Conservation (phyloP, 2,329 filamentous ascomycete species). For the Claviceps digitariae region DNA sequence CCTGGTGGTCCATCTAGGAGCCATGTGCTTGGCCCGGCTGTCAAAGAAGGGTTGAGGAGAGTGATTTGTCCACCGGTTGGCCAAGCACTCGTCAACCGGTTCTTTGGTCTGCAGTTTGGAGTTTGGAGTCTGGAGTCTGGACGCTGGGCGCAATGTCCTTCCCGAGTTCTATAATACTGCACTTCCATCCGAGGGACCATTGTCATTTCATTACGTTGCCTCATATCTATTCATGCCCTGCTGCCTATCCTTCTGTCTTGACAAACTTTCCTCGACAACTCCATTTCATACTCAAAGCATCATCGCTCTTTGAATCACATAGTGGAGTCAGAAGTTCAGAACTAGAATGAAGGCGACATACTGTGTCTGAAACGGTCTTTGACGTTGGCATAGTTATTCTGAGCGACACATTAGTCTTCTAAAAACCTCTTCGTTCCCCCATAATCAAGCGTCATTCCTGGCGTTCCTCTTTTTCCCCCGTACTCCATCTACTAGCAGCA, state of each 20-base stretch:
- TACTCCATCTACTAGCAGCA: neutral
- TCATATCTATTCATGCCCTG: neutral
- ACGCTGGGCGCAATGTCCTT: neutral
- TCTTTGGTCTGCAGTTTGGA: neutral
- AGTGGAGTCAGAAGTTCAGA: neutral
- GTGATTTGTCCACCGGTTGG: neutral
- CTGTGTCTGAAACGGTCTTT: neutral
- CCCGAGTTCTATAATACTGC: neutral
- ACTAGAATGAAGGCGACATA: neutral
- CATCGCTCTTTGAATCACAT: slow-evolving; percentile 1
- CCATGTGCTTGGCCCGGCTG: neutral
- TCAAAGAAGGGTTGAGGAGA: neutral
- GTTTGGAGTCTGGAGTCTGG: neutral
- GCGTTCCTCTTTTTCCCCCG: neutral
- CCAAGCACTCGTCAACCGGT: neutral
- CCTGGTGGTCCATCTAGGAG: neutral
- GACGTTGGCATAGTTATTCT: neutral
- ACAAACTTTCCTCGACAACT: neutral
- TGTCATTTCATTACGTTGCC: neutral
- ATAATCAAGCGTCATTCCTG: neutral
- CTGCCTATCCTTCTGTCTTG: neutral
- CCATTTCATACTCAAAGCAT: neutral
- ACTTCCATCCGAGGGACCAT: neutral
- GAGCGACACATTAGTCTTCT: neutral
- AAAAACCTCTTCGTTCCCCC: neutral